Evolutionary conservation across 2,329 filamentous ascomycete genomes (phyloP).

Genomic region (Trichophaea hybrida): DNA sequence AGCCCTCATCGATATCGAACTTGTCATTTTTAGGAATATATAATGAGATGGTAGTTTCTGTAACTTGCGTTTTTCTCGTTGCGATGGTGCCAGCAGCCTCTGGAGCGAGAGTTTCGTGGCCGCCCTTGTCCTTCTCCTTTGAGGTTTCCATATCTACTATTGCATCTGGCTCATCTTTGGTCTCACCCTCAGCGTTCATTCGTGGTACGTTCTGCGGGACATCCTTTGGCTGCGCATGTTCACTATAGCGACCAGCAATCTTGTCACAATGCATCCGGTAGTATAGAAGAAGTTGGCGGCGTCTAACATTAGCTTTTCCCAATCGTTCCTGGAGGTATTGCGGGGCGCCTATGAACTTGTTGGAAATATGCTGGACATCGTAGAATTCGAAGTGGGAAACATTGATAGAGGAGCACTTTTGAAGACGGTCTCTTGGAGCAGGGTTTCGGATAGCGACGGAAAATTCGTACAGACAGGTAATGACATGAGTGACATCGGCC

Average conservation of each 20-base stretch:
- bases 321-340: constrained; percentile 25
- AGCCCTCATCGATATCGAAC: neutral
- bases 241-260: constrained; percentile 9
- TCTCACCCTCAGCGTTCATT: too few species aligned
- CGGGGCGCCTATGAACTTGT: constrained; percentile 2
- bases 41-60: neutral
- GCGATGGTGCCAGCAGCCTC: neutral
- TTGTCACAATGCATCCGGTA: constrained; percentile 29
- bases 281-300: constrained; percentile 30
- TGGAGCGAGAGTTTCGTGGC: too few species aligned
- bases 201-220: neutral
- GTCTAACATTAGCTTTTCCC: constrained; percentile 28
- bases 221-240: neutral
- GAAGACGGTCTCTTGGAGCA: constrained; percentile 27
- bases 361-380: constrained; percentile 26
- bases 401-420: constrained; percentile 25
- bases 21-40: neutral
- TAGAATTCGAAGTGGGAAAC: constrained; percentile 26
- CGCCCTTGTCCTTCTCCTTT: neutral
- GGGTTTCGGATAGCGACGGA: constrained; percentile 29
- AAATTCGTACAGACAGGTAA: constrained; percentile 29
- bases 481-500: constrained; percentile 4
- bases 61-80: neutral
- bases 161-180: neutral
- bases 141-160: neutral